Conservation (phyloP, 164 flowering plant genomes). For the Liriodendron chinense region DNA sequence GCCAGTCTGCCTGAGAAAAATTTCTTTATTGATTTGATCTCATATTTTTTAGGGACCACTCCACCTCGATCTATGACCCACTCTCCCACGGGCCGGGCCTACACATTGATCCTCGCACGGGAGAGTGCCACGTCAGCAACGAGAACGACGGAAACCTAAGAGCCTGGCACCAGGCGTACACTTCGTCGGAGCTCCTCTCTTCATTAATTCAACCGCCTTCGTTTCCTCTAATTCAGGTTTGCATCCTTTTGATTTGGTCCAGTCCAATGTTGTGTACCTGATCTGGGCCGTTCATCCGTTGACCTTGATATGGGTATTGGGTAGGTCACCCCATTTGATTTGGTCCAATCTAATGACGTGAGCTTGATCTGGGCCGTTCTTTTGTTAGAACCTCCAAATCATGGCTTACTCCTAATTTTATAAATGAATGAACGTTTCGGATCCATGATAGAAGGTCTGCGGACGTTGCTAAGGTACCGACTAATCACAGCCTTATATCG, state of each 20-base stretch:
- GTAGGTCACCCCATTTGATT: not conserved
- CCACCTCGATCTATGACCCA: conserved; percentile 25
- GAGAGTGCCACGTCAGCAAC: conserved; percentile 35
- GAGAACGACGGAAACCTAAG: conserved; percentile 22
- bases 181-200: conserved; percentile 35
- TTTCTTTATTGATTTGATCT: not conserved
- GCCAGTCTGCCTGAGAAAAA: no score
- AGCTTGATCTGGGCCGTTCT: not conserved
- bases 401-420: no score
- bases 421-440: no score
- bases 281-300: not conserved
- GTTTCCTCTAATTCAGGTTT: conserved; percentile 24
- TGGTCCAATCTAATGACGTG: not conserved
- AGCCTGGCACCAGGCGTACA: conserved; percentile 34
- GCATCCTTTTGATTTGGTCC: not conserved
- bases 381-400: not conserved
- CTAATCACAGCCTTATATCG: not conserved
- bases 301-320: not conserved
- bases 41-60: conserved; percentile 26
- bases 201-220: conserved; percentile 29
- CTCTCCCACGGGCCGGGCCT: conserved; percentile 23
- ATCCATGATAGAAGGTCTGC: no score
- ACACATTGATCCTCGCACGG: conserved; percentile 26
- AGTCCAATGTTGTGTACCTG: not conserved
- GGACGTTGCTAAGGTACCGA: no score